These are phyloP conservation scores for Fomitopsis pinicola DNA, from an alignment of 1,284 basidiomycete genomes.

Conservation along the genomic window DNA sequence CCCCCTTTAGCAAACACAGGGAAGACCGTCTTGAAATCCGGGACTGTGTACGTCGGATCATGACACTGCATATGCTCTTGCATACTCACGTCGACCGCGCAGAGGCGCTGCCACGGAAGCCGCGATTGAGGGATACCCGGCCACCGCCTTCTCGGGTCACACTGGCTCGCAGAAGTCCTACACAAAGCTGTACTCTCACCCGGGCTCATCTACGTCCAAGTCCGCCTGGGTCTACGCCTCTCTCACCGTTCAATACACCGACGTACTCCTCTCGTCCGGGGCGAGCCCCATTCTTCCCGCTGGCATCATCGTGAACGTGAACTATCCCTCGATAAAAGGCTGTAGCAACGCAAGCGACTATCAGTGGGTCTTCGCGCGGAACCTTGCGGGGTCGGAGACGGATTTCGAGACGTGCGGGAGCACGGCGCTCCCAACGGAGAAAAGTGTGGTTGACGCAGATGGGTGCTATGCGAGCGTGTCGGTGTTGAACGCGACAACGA, in stretches of 20 bases:
- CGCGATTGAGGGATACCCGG: slow-evolving; percentile 41
- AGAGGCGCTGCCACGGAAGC: slow-evolving; percentile 50
- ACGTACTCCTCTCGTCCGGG: slow-evolving; percentile 29
- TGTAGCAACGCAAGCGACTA: slow-evolving; percentile 36
- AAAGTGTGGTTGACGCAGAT: slow-evolving; percentile 29
- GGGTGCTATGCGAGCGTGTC: slow-evolving; percentile 44
- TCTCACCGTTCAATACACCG: slow-evolving; percentile 37
- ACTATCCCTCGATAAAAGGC: slow-evolving; percentile 38
- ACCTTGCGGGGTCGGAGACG: slow-evolving; percentile 27
- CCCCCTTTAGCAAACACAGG: slow-evolving; percentile 14
- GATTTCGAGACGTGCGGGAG: slow-evolving; percentile 42
- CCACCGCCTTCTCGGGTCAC: slow-evolving; percentile 45
- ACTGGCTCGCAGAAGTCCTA: slow-evolving; percentile 39
- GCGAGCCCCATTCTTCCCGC: slow-evolving; percentile 35
- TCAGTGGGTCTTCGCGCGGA: slow-evolving; percentile 43
- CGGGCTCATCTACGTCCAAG: slow-evolving; percentile 29
- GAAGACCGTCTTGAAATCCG: slow-evolving; percentile 11
- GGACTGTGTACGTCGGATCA: slow-evolving; percentile 16
- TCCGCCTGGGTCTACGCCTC: slow-evolving; percentile 39
- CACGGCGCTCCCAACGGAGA: slow-evolving; percentile 38
- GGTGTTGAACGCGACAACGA: slow-evolving; percentile 41
- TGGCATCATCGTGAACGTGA: slow-evolving; percentile 45
- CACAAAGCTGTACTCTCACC: slow-evolving; percentile 37
- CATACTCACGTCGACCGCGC: background rate
- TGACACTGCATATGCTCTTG: background rate